phyloP scores from a whole-genome alignment of 108 stramenopile species.

The Mediolabrus comicus region DNA sequence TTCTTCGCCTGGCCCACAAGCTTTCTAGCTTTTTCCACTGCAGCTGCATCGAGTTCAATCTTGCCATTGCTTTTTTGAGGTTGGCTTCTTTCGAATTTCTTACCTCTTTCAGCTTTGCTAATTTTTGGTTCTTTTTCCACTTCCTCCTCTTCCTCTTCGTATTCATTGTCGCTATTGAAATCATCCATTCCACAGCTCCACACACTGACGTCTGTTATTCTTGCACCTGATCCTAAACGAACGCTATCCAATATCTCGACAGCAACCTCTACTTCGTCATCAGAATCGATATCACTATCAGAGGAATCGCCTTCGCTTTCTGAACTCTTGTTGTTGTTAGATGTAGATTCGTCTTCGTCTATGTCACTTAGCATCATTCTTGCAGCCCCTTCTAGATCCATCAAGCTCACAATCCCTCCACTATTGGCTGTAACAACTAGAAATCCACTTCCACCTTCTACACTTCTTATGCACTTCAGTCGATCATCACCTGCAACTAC shows the following conservation, averaged over 20 bases:
- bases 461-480: slow-evolving; percentile 76
- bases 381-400: slow-evolving; percentile 80
- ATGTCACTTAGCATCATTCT: slow-evolving; percentile 68
- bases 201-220: slow-evolving; percentile 76
- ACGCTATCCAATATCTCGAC: slow-evolving; percentile 80
- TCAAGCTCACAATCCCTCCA: slow-evolving; percentile 82
- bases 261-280: slow-evolving; percentile 60
- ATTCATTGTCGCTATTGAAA: neutral
- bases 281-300: slow-evolving; percentile 39
- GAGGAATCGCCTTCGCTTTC: slow-evolving; percentile 17
- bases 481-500: slow-evolving; percentile 80
- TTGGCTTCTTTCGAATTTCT: neutral
- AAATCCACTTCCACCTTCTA: slow-evolving; percentile 61
- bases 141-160: slow-evolving; percentile 8
- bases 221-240: slow-evolving; percentile 80
- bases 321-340: slow-evolving; percentile 29
- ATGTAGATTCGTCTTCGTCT: slow-evolving; percentile 19
- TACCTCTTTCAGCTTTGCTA: neutral
- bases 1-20: slow-evolving; percentile 64
- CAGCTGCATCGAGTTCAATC: slow-evolving; percentile 43
- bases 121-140: neutral
- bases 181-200: slow-evolving; percentile 50
- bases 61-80: neutral
- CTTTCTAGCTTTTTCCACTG: slow-evolving; percentile 58
- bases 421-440: slow-evolving; percentile 82